A percentile compares a stretch with the other conserved stretches of the same genome.
These are phyloP conservation scores for Fibroporia radiculosa DNA, from an alignment of 768 basidiomycete species.

Conservation along the genomic window DNA sequence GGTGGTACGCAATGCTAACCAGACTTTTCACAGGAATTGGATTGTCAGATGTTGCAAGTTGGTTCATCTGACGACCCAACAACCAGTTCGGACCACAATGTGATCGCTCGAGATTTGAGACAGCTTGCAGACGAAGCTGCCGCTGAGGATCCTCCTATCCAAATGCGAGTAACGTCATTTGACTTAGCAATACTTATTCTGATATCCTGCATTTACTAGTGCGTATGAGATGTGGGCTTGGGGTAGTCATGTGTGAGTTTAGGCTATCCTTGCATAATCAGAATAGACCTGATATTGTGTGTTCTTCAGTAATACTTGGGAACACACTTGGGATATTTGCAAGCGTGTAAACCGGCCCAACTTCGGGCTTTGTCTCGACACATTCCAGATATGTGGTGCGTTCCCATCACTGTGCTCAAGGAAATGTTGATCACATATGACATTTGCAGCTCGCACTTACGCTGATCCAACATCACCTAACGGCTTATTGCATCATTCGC, in stretches of 20 bases:
- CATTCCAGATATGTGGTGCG: conserved; percentile 24
- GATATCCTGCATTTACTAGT: conserved; percentile 11
- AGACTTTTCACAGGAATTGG: conserved; percentile 14
- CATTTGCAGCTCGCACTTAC: conserved; percentile 18
- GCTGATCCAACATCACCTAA: conserved; percentile 17
- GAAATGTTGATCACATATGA: background rate
- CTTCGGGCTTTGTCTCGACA: conserved; percentile 26
- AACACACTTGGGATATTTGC: conserved; percentile 25
- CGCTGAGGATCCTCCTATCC: conserved; percentile 19
- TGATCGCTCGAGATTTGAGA: conserved; percentile 21
- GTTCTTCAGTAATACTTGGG: conserved; percentile 22
- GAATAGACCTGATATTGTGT: background rate
- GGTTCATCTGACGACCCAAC: conserved; percentile 21
- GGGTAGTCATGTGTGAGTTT: conserved; percentile 22
- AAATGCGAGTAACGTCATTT: conserved; percentile 13
- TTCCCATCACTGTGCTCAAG: background rate
- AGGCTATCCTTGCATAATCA: background rate
- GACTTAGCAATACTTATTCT: background rate
- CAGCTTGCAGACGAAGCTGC: conserved; percentile 22
- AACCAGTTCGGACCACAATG: conserved; percentile 17
- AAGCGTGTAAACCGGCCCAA: conserved; percentile 22
- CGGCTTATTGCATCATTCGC: conserved; percentile 8
- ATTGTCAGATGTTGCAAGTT: conserved; percentile 23
- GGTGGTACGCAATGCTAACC: no score
- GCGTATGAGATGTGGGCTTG: conserved; percentile 29